Percentiles rank a stretch among this genome's conserved stretches.
phyloP scores from a whole-genome alignment of 192 early-diverging fungal species.

The Coemansia sp. region DNA sequence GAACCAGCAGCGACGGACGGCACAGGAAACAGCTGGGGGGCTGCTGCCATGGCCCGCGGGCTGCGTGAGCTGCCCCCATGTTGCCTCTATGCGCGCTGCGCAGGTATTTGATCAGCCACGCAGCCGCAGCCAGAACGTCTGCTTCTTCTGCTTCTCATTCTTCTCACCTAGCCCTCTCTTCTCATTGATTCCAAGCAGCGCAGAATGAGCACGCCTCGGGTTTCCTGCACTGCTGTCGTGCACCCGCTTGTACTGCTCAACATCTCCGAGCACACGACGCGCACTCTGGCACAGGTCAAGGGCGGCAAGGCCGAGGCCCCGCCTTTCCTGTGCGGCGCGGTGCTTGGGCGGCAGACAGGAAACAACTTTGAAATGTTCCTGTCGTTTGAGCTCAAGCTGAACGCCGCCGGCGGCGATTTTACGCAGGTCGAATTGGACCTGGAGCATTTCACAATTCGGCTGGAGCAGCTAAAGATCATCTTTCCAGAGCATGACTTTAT shows the following conservation, averaged over 20 bases:
- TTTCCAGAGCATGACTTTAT: conserved; percentile 41
- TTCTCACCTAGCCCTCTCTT: background rate
- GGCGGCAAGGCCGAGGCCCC: conserved; percentile 5
- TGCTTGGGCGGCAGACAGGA: conserved; percentile 34
- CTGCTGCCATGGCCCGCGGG: too few species aligned
- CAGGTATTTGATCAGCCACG: too few species aligned
- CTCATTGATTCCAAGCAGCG: background rate
- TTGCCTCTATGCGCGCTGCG: too few species aligned
- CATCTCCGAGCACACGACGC: conserved; percentile 46
- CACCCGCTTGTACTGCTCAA: conserved; percentile 45
- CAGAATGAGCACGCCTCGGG: conserved; percentile 3
- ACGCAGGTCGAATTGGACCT: conserved; percentile 8
- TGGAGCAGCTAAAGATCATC: conserved; percentile 31
- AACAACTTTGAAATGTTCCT: conserved; percentile 27
- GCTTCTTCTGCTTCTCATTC: background rate
- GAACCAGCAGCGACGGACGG: too few species aligned
- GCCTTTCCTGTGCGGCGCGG: conserved; percentile 14
- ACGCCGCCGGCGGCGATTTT: background rate
- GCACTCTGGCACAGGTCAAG: conserved; percentile 23
- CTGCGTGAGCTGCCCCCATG: too few species aligned
- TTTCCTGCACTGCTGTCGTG: conserved; percentile 20
- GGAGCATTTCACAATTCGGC: conserved; percentile 9
- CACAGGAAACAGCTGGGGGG: too few species aligned
- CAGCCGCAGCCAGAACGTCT: too few species aligned
- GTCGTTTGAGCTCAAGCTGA: conserved; percentile 39